phyloP scores from a whole-genome alignment of 75 land plant genomes.

The Pinus tabuliformis region DNA sequence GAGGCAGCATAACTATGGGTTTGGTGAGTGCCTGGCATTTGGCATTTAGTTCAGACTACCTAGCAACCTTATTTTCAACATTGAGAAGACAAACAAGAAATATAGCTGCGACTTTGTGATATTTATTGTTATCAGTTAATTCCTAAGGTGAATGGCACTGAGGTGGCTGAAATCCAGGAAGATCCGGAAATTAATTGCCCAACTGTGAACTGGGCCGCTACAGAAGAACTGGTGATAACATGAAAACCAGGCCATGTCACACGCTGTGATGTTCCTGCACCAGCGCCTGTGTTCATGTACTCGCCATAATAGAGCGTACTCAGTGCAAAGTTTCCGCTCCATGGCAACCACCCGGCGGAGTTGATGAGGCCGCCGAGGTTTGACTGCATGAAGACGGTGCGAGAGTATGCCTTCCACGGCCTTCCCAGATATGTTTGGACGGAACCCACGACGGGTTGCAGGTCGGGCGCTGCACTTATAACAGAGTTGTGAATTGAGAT shows the following conservation, averaged over 20 bases:
- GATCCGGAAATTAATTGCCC: conserved; percentile 15
- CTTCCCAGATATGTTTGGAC: conserved; percentile 35
- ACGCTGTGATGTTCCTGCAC: conserved; percentile 23
- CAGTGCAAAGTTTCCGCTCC: conserved; percentile 24
- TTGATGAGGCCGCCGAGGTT: conserved; percentile 16
- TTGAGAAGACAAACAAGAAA: too few species aligned
- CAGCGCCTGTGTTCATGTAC: conserved; percentile 40
- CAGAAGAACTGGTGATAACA: conserved; percentile 3
- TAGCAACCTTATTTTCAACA: too few species aligned
- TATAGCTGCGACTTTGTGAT: too few species aligned
- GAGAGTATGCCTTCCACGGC: conserved; percentile 55
- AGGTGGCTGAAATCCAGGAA: conserved; percentile 13
- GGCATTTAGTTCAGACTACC: too few species aligned
- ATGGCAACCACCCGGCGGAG: conserved; percentile 44
- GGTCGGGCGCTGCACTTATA: conserved; percentile 20
- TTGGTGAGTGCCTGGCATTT: too few species aligned
- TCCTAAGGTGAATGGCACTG: not conserved
- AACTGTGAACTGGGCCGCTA: conserved; percentile 8
- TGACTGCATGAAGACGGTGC: conserved; percentile 30
- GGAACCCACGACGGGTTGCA: conserved; percentile 1
- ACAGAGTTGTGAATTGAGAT: conserved; percentile 34
- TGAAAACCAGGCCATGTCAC: conserved; percentile 36
- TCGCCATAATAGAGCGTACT: conserved; percentile 46
- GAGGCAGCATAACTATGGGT: too few species aligned
- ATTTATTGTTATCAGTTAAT: too few species aligned